Base-by-base conservation (phyloP, 2,329 filamentous ascomycete genomes). In the Aureobasidium sp. region DNA sequence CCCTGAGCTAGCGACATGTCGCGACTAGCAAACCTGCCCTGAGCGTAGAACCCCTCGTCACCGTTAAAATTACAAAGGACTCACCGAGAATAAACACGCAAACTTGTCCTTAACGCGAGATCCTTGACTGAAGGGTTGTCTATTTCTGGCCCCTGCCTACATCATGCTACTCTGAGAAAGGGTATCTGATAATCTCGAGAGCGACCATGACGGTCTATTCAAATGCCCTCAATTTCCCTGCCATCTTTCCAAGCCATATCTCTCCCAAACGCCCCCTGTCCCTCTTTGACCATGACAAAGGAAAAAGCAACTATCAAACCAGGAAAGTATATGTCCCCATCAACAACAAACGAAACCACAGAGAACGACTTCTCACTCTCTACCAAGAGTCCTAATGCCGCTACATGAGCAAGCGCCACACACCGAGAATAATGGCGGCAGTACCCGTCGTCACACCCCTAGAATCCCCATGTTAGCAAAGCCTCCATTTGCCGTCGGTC, bases 371-470 rank as follows among this genome's bases (percentile, higher is more conserved):
- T 22, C 17, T 31, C 41, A 15, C 31, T 17, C 20, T 34, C 9
- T 34, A 34, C 12, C 31, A 34, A 34, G 31, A 34, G 31, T 34
- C 31, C 25, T 52, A 8, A 22, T 8, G 37, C 39, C 39, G 22
- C 63, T 62, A 87, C 83, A 87, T 87, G 69, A 87, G 78, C 70
- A 87, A 74, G 69, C 84, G 79, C 84, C 84, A 87, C 68, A 84
- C 84, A 84, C 84, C 84, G 64, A 87, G 75, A 77, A 87, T 85
- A 67, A 87, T 76, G 65, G 84, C 84, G 52, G 84, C 84, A 36
- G 84, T 86, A 75, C 84, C 84, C 51, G 84, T 87, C 70, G 84
- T 86, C 41, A 87, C 84, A 73, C 84, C 84, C 80, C 81, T 83
- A 63, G 12, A 29, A 41, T 57, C 49, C 37, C 27, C 29, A 45